Conservation (phyloP, 176 grass and related monocot genomes). For the Oryza brachyantha region DNA sequence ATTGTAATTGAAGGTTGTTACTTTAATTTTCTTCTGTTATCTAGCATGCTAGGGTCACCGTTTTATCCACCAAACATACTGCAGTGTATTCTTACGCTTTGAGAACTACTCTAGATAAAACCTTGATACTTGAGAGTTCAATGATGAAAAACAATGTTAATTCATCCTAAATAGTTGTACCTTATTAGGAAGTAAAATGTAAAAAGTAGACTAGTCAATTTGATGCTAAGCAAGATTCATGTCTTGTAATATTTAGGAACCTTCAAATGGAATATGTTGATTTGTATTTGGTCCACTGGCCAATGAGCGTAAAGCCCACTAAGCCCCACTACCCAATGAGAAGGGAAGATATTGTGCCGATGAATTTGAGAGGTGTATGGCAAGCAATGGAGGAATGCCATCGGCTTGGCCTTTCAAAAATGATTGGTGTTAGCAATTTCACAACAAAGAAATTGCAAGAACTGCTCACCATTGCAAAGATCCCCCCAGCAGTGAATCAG, state of each 20-base stretch:
- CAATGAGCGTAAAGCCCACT: constrained; percentile 45
- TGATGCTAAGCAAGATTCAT: not conserved
- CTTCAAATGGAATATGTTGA: constrained; percentile 69
- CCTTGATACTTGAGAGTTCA: not conserved
- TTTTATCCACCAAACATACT: not conserved
- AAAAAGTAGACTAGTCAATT: not conserved
- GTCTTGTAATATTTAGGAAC: constrained; percentile 27
- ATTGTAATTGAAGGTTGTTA: not conserved
- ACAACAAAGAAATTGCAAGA: constrained; percentile 56
- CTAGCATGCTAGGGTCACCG: not conserved
- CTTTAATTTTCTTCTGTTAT: no score
- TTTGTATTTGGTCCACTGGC: constrained; percentile 65
- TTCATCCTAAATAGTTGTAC: no score
- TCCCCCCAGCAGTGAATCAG: constrained; percentile 59
- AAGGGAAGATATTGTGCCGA: constrained; percentile 47
- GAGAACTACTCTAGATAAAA: not conserved
- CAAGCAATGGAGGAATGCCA: constrained; percentile 70
- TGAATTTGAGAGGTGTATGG: constrained; percentile 53
- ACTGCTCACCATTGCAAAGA: constrained; percentile 40
- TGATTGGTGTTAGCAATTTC: constrained; percentile 75
- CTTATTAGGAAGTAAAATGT: not conserved
- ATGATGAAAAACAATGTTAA: not conserved
- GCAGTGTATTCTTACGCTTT: not conserved
- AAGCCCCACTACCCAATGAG: constrained; percentile 31
- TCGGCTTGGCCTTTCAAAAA: constrained; percentile 43